These are phyloP conservation scores for Mitragyna speciosa DNA, from an alignment of 257 asterid genomes.

Conservation along the genomic window DNA sequence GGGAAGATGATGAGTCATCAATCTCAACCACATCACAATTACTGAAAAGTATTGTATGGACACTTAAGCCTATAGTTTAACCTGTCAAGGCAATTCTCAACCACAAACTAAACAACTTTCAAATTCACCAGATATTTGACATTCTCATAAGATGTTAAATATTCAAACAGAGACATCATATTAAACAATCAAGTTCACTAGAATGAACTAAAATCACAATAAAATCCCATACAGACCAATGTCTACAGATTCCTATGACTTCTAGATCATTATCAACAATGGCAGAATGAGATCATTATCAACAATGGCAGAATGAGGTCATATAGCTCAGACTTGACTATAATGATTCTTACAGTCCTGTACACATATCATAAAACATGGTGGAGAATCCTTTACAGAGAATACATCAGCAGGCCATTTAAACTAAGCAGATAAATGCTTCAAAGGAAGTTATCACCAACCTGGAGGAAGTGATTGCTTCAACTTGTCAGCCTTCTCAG, in stretches of 20 bases:
- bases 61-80: not conserved
- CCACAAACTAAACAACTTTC: too few relatives aligned
- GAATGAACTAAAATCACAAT: not conserved
- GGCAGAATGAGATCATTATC: too few relatives aligned
- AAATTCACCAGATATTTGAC: not conserved
- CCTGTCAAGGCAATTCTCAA: not conserved
- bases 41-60: not conserved
- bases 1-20: not conserved
- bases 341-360: not conserved
- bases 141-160: not conserved
- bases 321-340: too few relatives aligned
- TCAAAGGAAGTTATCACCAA: not conserved
- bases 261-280: too few relatives aligned
- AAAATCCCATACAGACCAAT: not conserved
- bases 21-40: not conserved
- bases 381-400: not conserved
- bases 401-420: not conserved
- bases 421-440: not conserved
- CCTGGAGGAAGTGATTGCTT: conserved; percentile 47
- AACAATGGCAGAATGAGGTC: too few relatives aligned
- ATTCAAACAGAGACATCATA: not conserved
- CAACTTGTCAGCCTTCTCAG: conserved; percentile 41
- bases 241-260: not conserved
- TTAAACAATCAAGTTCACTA: not conserved
- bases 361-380: not conserved